Percentiles rank a stretch among this genome's conserved stretches.
Conservation (phyloP, 257 asterid species). For the Nicotiana tabacum region DNA sequence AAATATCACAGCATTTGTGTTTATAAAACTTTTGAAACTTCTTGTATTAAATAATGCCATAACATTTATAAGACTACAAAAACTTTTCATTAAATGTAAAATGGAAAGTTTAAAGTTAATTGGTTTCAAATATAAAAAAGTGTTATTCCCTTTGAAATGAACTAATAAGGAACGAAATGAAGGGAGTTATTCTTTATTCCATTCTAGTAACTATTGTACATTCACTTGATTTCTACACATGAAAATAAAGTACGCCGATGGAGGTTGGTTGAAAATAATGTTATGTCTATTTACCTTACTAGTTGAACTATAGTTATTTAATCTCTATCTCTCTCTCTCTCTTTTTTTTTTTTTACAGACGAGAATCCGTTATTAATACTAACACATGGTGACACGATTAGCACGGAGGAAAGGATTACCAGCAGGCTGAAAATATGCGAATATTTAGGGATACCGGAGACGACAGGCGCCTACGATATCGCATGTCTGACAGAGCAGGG, state of each 20-base stretch:
- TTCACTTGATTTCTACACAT: background rate
- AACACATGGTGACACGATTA: slow-evolving; percentile 56
- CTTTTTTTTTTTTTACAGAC: slow-evolving; percentile 32
- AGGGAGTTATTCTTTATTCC: no score
- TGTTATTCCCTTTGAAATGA: no score
- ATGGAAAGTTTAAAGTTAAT: no score
- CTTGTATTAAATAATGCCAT: no score
- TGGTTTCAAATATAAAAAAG: no score
- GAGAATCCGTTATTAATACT: slow-evolving; percentile 56
- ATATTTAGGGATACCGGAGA: slow-evolving; percentile 48
- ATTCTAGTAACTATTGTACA: no score
- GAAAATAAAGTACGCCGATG: background rate
- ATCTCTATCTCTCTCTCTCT: background rate
- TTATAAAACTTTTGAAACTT: no score
- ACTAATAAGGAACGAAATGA: no score
- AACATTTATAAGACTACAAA: no score
- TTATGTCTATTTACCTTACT: background rate
- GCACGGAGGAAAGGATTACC: slow-evolving; percentile 42
- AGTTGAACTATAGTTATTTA: background rate
- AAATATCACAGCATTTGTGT: no score
- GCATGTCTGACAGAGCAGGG: slow-evolving; percentile 62
- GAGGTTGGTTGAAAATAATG: no score
- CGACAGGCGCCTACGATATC: slow-evolving; percentile 58
- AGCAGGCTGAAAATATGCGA: slow-evolving; percentile 44
- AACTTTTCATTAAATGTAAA: no score